These are phyloP conservation scores for Arxiozyma telluris DNA, from an alignment of 1,139 yeast species.

Conservation along the genomic window DNA sequence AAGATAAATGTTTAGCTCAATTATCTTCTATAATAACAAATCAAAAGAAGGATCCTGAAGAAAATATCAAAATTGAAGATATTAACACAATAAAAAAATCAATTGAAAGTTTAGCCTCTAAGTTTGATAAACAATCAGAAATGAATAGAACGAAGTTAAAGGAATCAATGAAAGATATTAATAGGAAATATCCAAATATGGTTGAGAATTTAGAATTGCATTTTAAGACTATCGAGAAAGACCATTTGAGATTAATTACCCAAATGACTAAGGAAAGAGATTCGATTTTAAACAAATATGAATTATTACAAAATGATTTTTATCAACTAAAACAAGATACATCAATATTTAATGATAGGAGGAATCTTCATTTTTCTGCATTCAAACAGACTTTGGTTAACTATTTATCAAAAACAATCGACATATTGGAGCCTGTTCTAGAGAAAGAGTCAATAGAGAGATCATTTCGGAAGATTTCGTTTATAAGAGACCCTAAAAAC, in stretches of 20 bases:
- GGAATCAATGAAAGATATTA: neutral
- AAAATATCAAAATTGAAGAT: neutral
- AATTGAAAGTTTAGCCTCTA: neutral
- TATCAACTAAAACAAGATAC: neutral
- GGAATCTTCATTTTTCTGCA: neutral
- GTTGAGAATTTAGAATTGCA: neutral
- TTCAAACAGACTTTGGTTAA: conserved; percentile 24
- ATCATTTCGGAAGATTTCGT: conserved; percentile 42
- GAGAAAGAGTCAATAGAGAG: conserved; percentile 52
- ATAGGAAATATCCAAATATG: neutral
- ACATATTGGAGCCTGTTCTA: conserved; percentile 45
- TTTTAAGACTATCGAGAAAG: neutral
- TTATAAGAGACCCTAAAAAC: neutral
- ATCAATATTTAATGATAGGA: neutral
- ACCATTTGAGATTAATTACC: neutral
- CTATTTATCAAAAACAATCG: conserved; percentile 38
- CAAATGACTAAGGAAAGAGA: neutral
- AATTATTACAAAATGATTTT: neutral
- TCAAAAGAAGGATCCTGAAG: neutral
- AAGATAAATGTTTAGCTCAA: conserved; percentile 12
- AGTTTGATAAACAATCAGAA: neutral
- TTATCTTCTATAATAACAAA: conserved; percentile 7
- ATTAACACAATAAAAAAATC: neutral
- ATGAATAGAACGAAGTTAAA: neutral
- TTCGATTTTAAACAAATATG: neutral